A percentile compares a stretch with the other conserved stretches of the same genome.
Conservation (phyloP, 2,329 filamentous ascomycete genomes). For the Neofusicoccum sp. region DNA sequence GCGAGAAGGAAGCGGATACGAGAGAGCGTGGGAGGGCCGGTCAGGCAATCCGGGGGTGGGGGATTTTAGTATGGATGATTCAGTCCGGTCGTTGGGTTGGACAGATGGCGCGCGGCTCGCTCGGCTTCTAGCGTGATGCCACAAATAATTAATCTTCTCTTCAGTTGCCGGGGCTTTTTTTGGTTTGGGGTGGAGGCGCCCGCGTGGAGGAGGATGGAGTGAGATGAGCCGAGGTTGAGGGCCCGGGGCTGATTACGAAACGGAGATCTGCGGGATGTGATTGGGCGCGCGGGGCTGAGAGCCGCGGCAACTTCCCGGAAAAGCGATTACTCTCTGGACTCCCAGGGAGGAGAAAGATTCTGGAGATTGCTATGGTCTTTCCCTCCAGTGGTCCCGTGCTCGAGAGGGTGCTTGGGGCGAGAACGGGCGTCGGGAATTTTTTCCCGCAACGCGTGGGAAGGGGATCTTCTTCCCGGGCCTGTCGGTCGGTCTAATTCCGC, state of each 20-base stretch:
- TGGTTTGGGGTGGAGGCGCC: too few species aligned
- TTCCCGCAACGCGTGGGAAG: neutral
- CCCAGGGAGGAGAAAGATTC: neutral
- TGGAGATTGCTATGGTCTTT: neutral
- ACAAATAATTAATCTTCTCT: too few species aligned
- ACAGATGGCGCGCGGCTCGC: too few species aligned
- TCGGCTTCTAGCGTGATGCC: too few species aligned
- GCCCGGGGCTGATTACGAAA: neutral
- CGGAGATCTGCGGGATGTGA: slow-evolving; percentile 6
- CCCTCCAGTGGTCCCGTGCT: neutral
- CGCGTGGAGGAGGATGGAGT: neutral
- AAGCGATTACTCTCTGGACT: too few species aligned
- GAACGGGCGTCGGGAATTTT: neutral
- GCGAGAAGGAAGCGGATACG: too few species aligned
- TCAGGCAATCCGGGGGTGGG: too few species aligned
- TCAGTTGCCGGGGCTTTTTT: too few species aligned
- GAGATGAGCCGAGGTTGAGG: slow-evolving; percentile 14
- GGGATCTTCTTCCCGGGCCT: neutral
- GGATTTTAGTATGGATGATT: too few species aligned
- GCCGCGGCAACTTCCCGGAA: neutral
- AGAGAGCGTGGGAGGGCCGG: too few species aligned
- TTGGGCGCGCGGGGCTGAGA: neutral
- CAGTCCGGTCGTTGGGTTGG: too few species aligned
- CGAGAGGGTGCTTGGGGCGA: neutral
- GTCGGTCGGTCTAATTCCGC: neutral